These are phyloP conservation scores for Azolla pinnata DNA, from an alignment of 75 land plant genomes.

Conservation along the genomic window DNA sequence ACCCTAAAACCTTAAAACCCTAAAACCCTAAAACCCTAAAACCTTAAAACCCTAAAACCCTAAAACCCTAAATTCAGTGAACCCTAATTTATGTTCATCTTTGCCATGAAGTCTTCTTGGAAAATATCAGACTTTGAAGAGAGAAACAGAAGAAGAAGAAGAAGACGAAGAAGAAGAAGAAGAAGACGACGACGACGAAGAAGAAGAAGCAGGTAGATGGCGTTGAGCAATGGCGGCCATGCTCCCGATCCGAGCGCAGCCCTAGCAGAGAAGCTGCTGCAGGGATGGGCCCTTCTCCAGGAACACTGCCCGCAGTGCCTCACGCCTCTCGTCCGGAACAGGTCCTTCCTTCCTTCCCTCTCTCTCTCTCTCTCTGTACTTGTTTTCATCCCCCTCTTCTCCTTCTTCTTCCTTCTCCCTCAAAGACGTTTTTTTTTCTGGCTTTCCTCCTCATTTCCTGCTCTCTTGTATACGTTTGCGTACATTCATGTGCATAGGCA, in stretches of 20 bases:
- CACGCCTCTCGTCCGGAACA: slow-evolving; percentile 39
- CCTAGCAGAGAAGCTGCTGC: slow-evolving; percentile 33
- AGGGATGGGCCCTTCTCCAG: slow-evolving; percentile 35
- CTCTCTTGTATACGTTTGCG: neutral
- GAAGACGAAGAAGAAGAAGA: too few relatives aligned
- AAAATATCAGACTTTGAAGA: too few relatives aligned
- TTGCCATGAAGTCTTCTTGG: too few relatives aligned
- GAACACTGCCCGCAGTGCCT: slow-evolving; percentile 36
- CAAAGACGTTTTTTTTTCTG: neutral
- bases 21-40: too few relatives aligned
- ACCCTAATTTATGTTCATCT: too few relatives aligned
- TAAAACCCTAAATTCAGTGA: too few relatives aligned
- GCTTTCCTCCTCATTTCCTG: neutral
- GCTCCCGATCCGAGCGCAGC: slow-evolving; percentile 26
- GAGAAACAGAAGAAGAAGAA: too few relatives aligned
- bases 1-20: too few relatives aligned
- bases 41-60: too few relatives aligned
- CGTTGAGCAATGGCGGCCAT: too few relatives aligned
- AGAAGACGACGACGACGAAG: too few relatives aligned
- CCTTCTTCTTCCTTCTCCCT: neutral
- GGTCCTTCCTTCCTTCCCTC: slow-evolving; percentile 6
- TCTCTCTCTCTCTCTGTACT: neutral
- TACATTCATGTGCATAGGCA: slow-evolving; percentile 6
- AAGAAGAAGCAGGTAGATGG: too few relatives aligned
- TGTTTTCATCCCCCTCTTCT: neutral